These are phyloP conservation scores for Mortierella sp. DNA, from an alignment of 371 early-diverging fungal species.

Conservation along the genomic window DNA sequence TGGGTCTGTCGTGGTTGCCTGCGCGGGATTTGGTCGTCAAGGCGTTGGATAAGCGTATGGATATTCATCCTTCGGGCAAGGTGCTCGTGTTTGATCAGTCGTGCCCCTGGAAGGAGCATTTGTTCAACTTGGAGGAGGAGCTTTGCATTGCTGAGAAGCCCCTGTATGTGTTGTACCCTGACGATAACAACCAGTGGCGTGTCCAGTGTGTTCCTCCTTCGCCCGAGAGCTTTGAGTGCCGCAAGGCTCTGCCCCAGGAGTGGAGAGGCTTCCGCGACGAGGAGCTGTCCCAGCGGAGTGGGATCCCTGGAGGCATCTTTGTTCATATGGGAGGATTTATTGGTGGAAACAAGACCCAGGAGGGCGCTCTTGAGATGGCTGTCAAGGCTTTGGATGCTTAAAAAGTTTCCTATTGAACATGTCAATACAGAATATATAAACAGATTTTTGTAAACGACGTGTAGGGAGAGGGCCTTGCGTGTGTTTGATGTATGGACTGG, in stretches of 20 bases:
- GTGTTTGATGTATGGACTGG: not conserved
- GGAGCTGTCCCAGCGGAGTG: conserved; percentile 81
- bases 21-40: conserved; percentile 88
- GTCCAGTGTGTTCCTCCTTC: conserved; percentile 86
- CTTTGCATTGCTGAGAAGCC: conserved; percentile 62
- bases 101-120: conserved; percentile 95
- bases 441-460: too few species aligned
- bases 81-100: conserved; percentile 86
- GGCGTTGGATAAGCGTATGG: conserved; percentile 69
- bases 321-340: conserved; percentile 97
- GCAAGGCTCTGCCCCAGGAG: conserved; percentile 92
- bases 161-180: conserved; percentile 90
- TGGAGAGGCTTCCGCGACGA: conserved; percentile 98
- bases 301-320: conserved; percentile 91
- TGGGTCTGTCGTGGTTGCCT: conserved; percentile 88
- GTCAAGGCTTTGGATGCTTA: conserved; percentile 60
- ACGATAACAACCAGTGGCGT: conserved; percentile 78
- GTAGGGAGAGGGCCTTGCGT: not conserved
- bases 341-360: conserved; percentile 81
- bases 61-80: conserved; percentile 81
- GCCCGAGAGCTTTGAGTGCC: conserved; percentile 86
- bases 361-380: conserved; percentile 80
- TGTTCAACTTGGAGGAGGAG: conserved; percentile 80
- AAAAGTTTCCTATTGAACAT: not conserved
- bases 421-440: not conserved